These are phyloP conservation scores for Citrullus mucosospermus DNA, from an alignment of 306 rosid genomes.

Conservation along the genomic window DNA sequence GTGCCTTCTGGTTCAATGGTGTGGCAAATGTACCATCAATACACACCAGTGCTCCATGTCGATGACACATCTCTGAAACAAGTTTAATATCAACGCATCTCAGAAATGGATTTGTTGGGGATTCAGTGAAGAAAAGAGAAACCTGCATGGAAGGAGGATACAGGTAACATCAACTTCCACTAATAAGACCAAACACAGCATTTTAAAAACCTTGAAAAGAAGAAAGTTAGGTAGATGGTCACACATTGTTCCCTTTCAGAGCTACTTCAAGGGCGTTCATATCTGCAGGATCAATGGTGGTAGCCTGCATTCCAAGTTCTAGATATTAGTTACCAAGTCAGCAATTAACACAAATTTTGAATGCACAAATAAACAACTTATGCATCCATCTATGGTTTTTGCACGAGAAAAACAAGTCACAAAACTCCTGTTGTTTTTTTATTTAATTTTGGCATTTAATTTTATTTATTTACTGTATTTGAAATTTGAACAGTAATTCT, in stretches of 20 bases:
- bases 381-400: neutral
- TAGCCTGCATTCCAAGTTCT: slow-evolving; percentile 37
- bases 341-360: neutral
- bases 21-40: slow-evolving; percentile 97
- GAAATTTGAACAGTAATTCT: neutral
- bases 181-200: neutral
- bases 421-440: neutral
- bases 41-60: slow-evolving; percentile 72
- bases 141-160: slow-evolving; percentile 39
- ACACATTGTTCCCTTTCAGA: slow-evolving; percentile 57
- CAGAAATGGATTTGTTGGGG: slow-evolving; percentile 94
- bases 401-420: too few relatives aligned
- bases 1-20: slow-evolving; percentile 87
- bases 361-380: neutral
- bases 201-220: neutral
- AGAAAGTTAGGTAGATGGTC: slow-evolving; percentile 18
- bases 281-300: slow-evolving; percentile 87
- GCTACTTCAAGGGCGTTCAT: slow-evolving; percentile 54
- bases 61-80: slow-evolving; percentile 86
- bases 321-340: slow-evolving; percentile 9
- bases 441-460: neutral
- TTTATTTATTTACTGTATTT: neutral
- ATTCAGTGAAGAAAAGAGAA: slow-evolving; percentile 85
- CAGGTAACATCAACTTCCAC: neutral
- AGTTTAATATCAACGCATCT: slow-evolving; percentile 87